Evolutionary conservation across 495 filamentous ascomycete genomes (phyloP), one percentile per base, ranked within the genome.

Genomic region (Daldinia grandis): DNA sequence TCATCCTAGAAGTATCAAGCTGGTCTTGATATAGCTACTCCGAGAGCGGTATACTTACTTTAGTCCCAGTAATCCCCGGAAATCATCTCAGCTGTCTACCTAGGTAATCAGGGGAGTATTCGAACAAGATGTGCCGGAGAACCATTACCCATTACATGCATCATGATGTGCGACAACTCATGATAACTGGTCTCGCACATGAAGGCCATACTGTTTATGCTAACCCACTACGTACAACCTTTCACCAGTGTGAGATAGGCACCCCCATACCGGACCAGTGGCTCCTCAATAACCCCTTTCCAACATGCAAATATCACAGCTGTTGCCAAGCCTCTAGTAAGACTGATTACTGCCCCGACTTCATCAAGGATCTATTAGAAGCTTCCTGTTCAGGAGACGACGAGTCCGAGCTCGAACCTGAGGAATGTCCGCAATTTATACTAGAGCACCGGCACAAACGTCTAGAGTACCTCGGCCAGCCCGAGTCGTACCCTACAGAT

Each of bases 81-180:
- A 35, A 35, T 35, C 33, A 35, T 14, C 12, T 35, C 10, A 35
- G 12, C 33, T 35, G 12, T 35, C 4, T 2, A 1, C 25, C 4
- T 10, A 33, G 9, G 1, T 35, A 12, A 24, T 30, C 15, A 30
- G 1, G 47, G 4, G 28, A 14, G 5, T 15, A 25, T 24, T 51
- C 14, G 19, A 56, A 56, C 0, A 56, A 56, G 30, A 75, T 77
- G 75, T 77, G 73, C 47, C 38, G 58, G 17, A 60, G 38, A 14
- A 66, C 53, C 1, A 24, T 69, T 4, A 71, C 44, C 8, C 75
- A 77, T 19, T 12, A 38, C 6, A 77, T 77, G 75, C 75, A 77
- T 56, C 75, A 77, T 65, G 73, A 75, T 19, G 70, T 77, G 19
- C 69, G 69, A 0, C 27, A 28, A 1, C 70, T 68, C 3, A 77